These are phyloP conservation scores for Flaveria trinervia DNA, from an alignment of 129 eudicot species.

Conservation along the genomic window DNA sequence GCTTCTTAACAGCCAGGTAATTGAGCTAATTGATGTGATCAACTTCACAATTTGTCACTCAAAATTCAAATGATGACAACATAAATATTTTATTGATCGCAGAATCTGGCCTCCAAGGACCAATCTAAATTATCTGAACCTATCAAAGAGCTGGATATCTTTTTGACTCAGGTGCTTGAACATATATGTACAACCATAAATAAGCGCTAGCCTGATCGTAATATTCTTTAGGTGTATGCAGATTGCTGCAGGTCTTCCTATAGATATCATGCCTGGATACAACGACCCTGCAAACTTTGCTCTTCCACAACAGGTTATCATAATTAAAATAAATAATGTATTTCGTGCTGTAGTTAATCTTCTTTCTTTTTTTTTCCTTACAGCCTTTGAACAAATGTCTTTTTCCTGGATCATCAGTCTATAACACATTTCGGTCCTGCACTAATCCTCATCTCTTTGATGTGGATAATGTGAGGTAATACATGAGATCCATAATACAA, in stretches of 20 bases:
- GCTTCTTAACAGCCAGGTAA: constrained; percentile 84
- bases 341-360: not conserved
- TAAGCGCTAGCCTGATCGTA: not conserved
- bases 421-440: constrained; percentile 88
- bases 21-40: not conserved
- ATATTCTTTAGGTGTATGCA: constrained; percentile 35
- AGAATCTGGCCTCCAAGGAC: constrained; percentile 82
- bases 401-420: constrained; percentile 84
- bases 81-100: constrained; percentile 21
- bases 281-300: constrained; percentile 85
- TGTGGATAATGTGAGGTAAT: constrained; percentile 81
- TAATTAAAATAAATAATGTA: not conserved
- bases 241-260: constrained; percentile 84
- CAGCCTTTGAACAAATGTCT: constrained; percentile 93
- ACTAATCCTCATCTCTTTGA: constrained; percentile 89
- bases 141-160: constrained; percentile 85
- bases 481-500: constrained; percentile 10
- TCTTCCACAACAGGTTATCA: constrained; percentile 85
- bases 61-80: constrained; percentile 8
- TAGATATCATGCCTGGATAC: constrained; percentile 92
- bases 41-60: not conserved
- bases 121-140: constrained; percentile 76
- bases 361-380: constrained; percentile 23
- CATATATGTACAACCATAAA: not conserved
- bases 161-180: constrained; percentile 72